These are phyloP conservation scores for Primulina eburnea DNA, from an alignment of 257 asterid genomes.

Conservation along the genomic window DNA sequence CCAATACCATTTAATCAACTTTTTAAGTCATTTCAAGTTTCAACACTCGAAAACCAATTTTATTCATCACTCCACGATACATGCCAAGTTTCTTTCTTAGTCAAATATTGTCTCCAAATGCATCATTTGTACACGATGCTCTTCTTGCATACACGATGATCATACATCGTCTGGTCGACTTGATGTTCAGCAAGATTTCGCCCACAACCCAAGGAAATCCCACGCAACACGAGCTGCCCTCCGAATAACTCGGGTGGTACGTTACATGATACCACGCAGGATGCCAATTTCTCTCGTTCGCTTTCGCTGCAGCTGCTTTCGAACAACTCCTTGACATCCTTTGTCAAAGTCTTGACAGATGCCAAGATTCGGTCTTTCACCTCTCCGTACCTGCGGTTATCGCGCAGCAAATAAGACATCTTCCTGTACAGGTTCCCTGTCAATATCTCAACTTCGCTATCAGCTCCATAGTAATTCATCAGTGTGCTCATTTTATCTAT, in stretches of 20 bases:
- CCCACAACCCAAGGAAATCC: conserved; percentile 95
- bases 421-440: conserved; percentile 67
- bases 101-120: background rate
- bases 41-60: background rate
- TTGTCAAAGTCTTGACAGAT: conserved; percentile 63
- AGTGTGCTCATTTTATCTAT: conserved; percentile 51
- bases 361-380: conserved; percentile 74
- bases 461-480: conserved; percentile 63
- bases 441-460: conserved; percentile 75
- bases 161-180: conserved; percentile 31
- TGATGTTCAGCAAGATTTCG: conserved; percentile 56
- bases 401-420: conserved; percentile 60
- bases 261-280: conserved; percentile 93
- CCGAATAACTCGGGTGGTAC: conserved; percentile 48
- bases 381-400: conserved; percentile 77
- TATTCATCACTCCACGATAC: too few relatives aligned
- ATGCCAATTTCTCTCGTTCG: conserved; percentile 53
- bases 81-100: too few relatives aligned
- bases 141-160: background rate
- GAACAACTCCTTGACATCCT: conserved; percentile 75
- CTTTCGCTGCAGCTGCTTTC: conserved; percentile 31
- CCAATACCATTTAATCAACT: too few relatives aligned
- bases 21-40: too few relatives aligned
- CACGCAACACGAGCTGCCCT: conserved; percentile 53
- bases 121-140: background rate